phyloP scores from a whole-genome alignment of 1,139 yeast genomes.

The Debaryomyces coudertii region DNA sequence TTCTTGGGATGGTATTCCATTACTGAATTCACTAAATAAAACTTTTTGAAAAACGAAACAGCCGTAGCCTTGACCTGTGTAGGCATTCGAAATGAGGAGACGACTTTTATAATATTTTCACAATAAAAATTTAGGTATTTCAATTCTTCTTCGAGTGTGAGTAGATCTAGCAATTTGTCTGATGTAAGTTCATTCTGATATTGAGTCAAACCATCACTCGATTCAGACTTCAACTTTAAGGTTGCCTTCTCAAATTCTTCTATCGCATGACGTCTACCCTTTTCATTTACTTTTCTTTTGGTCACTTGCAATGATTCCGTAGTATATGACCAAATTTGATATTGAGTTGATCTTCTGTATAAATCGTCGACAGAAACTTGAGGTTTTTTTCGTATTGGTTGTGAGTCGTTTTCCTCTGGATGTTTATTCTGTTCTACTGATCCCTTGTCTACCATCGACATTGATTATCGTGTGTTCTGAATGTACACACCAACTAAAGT shows the following conservation, averaged over 20 bases:
- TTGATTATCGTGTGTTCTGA: neutral
- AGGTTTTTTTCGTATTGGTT: constrained; percentile 14
- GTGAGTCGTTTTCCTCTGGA: constrained; percentile 2
- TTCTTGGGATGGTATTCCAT: constrained; percentile 88
- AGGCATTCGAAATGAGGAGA: constrained; percentile 49
- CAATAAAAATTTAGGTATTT: constrained; percentile 70
- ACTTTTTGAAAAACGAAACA: constrained; percentile 76
- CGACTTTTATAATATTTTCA: constrained; percentile 63
- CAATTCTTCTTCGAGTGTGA: constrained; percentile 70
- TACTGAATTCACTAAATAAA: constrained; percentile 76
- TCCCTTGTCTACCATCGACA: constrained; percentile 1
- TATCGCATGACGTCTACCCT: constrained; percentile 50
- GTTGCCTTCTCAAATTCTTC: constrained; percentile 34
- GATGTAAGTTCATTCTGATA: constrained; percentile 39
- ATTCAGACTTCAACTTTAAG: constrained; percentile 31
- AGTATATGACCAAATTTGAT: constrained; percentile 81
- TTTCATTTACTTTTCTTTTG: constrained; percentile 52
- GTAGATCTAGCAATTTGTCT: constrained; percentile 41
- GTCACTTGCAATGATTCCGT: constrained; percentile 51
- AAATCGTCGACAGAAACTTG: constrained; percentile 74
- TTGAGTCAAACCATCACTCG: constrained; percentile 31
- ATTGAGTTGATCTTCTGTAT: constrained; percentile 86
- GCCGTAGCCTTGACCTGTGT: constrained; percentile 76
- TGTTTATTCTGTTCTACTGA: neutral
- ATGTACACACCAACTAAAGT: neutral